phyloP scores from a whole-genome alignment of 1,284 basidiomycete genomes.

The Neolentinus lepideus region DNA sequence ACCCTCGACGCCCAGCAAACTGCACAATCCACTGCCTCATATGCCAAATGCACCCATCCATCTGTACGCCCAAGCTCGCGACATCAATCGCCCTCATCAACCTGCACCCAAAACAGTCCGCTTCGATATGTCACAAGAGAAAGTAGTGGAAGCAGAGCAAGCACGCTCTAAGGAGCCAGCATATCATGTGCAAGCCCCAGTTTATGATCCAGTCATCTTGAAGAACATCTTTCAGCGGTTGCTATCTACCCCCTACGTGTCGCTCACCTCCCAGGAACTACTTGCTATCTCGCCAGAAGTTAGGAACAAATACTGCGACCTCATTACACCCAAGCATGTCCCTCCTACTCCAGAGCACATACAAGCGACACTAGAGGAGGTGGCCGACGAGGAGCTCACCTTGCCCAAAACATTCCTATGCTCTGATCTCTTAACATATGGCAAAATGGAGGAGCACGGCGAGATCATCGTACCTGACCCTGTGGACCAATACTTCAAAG shows the following conservation, averaged over 20 bases:
- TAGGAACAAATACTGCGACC: not conserved
- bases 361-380: not conserved
- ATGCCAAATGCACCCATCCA: slow-evolving; percentile 16
- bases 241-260: too few relatives aligned
- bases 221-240: too few relatives aligned
- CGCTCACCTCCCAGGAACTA: too few relatives aligned
- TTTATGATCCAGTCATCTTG: too few relatives aligned
- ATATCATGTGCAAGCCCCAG: not conserved
- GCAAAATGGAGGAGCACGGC: not conserved
- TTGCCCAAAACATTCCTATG: too few relatives aligned
- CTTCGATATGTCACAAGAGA: not conserved
- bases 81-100: not conserved
- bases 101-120: not conserved
- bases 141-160: not conserved
- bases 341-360: not conserved
- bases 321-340: not conserved
- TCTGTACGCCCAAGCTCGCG: slow-evolving; percentile 4
- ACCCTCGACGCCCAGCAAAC: too few relatives aligned
- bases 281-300: not conserved
- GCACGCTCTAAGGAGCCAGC: not conserved
- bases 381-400: not conserved
- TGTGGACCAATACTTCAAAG: slow-evolving; percentile 6
- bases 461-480: not conserved
- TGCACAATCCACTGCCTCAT: slow-evolving; percentile 14
- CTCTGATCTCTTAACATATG: not conserved